These are phyloP conservation scores for Asterella californica DNA, from an alignment of 225 moss, liverwort and hornwort species.

Conservation along the genomic window DNA sequence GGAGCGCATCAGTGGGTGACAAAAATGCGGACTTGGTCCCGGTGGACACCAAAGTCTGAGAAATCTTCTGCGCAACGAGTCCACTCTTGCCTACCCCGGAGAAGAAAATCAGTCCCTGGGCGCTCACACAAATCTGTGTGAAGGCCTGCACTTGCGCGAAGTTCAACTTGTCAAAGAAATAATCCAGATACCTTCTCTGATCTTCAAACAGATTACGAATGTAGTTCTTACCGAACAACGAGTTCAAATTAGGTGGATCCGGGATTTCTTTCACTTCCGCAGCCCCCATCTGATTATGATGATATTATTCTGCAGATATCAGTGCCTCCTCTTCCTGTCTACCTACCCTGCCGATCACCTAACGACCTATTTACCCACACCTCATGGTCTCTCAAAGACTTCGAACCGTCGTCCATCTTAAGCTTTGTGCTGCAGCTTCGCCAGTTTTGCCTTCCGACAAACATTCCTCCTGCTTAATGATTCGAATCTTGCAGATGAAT, in stretches of 20 bases:
- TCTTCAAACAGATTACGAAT: conserved; percentile 32
- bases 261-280: conserved; percentile 10
- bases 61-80: conserved; percentile 55
- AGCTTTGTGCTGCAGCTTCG: not conserved
- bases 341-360: not conserved
- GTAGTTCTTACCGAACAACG: not conserved
- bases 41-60: conserved; percentile 53
- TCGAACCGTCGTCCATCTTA: not conserved
- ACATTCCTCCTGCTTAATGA: not conserved
- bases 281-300: conserved; percentile 27
- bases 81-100: conserved; percentile 68
- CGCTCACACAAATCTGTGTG: conserved; percentile 27
- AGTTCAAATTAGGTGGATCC: not conserved
- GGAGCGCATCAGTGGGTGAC: conserved; percentile 56
- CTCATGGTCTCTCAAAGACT: not conserved
- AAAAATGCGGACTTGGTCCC: conserved; percentile 57
- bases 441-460: not conserved
- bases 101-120: conserved; percentile 41
- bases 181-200: conserved; percentile 41
- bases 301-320: not conserved
- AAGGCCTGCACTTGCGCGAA: conserved; percentile 33
- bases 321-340: not conserved
- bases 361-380: not conserved
- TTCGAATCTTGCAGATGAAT: not conserved
- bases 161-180: conserved; percentile 40